Evolutionary conservation across 1,139 yeast genomes (phyloP).

Genomic region (Saccharomyces hybrid): DNA sequence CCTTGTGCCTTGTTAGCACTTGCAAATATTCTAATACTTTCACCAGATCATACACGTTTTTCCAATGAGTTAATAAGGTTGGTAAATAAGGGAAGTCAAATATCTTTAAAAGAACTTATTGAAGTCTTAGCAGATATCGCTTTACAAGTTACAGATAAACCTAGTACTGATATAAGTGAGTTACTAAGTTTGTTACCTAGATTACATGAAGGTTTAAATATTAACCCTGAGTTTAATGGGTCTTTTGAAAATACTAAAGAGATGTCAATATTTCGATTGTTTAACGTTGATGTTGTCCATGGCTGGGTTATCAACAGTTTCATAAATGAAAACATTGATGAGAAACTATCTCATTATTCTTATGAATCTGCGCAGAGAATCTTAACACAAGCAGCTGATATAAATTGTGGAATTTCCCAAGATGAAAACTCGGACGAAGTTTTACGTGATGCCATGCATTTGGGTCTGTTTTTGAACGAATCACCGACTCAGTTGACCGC

Average conservation of each 20-base stretch:
- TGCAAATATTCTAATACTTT: slow-evolving; percentile 52
- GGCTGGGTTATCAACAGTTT: slow-evolving; percentile 42
- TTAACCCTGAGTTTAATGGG: slow-evolving; percentile 68
- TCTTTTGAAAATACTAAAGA: slow-evolving; percentile 44
- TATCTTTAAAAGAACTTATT: slow-evolving; percentile 34
- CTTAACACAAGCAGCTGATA: slow-evolving; percentile 34
- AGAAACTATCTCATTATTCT: slow-evolving; percentile 34
- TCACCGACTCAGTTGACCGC: slow-evolving; percentile 68
- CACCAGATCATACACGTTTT: slow-evolving; percentile 32
- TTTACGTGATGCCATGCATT: slow-evolving; percentile 27
- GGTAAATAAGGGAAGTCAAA: slow-evolving; percentile 24
- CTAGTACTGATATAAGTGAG: slow-evolving; percentile 28
- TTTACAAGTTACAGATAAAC: slow-evolving; percentile 24
- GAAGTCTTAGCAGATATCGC: slow-evolving; percentile 42
- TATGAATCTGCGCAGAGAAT: slow-evolving; percentile 42
- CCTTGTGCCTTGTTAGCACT: slow-evolving; percentile 84
- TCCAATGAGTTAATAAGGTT: slow-evolving; percentile 23
- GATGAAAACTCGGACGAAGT: slow-evolving; percentile 16
- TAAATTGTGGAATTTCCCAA: slow-evolving; percentile 14
- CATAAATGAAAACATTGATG: slow-evolving; percentile 19
- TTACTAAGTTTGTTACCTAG: slow-evolving; percentile 45
- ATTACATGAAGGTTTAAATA: slow-evolving; percentile 63
- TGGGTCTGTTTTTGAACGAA: slow-evolving; percentile 31
- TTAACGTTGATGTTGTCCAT: slow-evolving; percentile 41
- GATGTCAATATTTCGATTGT: slow-evolving; percentile 39